Evolutionary conservation across 2,329 filamentous ascomycete genomes (phyloP).

Genomic region (Ascochyta clinopodiicola): DNA sequence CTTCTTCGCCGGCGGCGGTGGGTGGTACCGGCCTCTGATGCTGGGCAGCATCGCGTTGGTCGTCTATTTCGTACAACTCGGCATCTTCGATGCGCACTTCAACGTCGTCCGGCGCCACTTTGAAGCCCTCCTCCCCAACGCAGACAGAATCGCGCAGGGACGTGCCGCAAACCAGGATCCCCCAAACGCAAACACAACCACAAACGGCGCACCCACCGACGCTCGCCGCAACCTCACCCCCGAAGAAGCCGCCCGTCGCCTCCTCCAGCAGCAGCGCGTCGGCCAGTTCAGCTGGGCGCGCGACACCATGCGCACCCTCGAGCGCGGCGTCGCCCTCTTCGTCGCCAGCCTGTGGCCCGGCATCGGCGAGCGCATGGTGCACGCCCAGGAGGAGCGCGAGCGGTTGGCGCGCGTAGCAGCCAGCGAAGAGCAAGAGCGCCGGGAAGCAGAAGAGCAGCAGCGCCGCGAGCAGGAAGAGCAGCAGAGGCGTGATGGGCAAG

Average conservation of each 20-base stretch:
- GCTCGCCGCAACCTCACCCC: conserved; percentile 42
- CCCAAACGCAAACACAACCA: neutral
- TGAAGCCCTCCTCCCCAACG: conserved; percentile 49
- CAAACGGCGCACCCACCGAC: neutral
- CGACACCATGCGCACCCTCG: conserved; percentile 53
- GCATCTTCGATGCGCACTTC: conserved; percentile 51
- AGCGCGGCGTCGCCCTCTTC: conserved; percentile 67
- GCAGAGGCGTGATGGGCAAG: neutral
- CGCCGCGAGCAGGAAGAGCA: neutral
- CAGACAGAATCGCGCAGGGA: conserved; percentile 25
- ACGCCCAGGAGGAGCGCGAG: conserved; percentile 59
- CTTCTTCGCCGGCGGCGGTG: conserved; percentile 58
- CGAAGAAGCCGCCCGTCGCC: conserved; percentile 50
- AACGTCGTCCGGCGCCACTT: conserved; percentile 51
- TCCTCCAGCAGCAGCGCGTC: conserved; percentile 47
- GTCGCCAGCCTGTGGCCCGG: conserved; percentile 68
- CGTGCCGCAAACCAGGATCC: conserved; percentile 11
- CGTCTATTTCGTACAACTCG: conserved; percentile 52
- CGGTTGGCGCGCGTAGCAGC: conserved; percentile 40
- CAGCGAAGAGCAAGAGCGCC: conserved; percentile 26
- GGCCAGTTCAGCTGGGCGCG: conserved; percentile 39
- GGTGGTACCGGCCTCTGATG: conserved; percentile 50
- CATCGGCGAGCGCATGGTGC: conserved; percentile 66
- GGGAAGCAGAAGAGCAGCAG: conserved; percentile 27
- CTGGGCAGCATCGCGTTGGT: conserved; percentile 48